Evolutionary conservation across 352 stramenopile genomes (phyloP), one percentile per base, ranked within the genome.

Genomic region (Globisporangium middletonii): DNA sequence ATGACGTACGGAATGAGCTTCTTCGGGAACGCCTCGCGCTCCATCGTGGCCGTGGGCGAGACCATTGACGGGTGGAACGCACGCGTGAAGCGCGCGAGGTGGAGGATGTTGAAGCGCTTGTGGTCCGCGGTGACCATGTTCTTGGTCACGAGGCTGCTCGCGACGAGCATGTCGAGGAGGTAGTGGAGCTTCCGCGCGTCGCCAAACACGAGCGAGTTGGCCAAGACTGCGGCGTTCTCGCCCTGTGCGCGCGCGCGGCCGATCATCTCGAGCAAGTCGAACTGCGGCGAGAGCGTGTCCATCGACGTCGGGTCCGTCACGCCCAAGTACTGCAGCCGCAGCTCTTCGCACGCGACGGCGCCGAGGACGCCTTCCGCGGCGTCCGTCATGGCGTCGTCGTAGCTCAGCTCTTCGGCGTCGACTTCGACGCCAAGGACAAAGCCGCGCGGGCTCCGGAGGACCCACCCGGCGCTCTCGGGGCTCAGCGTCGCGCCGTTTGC

Each of bases 181-280:
- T 94, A 92, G 50, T 94, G 82, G 7, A 92, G 63, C 58, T 91
- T 89, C 11, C 79, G 72, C 1, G 80, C 75, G 49, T 92, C 79
- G 37, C 79, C 77, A 65, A 91, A 91, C 4, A 88, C 54, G 19
- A 58, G 65, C 23, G 75, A 79, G 33, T 72, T 79, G 1, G 78
- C 73, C 12, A 92, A 59, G 33, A 59, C 26, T 5, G 78, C 76
- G n/a, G 82, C 79, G 53, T 86, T 89, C 53, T 88, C 68, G 6
- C 84, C 84, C 2, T 70, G 69, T 18, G 75, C 77, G 43, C 76
- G 66, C 0, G 78, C 66, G 5, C 76, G 79, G 13, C 80, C 84
- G 38, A 94, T 83, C 48, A 92, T 72, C 57, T 94, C 84, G 12
- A 94, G 68, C 42, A 94, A 26, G 50, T 92, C 84, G 50, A 89